Conservation (phyloP, 2,329 filamentous ascomycete genomes). For the Chrysoporthe austroafricana region DNA sequence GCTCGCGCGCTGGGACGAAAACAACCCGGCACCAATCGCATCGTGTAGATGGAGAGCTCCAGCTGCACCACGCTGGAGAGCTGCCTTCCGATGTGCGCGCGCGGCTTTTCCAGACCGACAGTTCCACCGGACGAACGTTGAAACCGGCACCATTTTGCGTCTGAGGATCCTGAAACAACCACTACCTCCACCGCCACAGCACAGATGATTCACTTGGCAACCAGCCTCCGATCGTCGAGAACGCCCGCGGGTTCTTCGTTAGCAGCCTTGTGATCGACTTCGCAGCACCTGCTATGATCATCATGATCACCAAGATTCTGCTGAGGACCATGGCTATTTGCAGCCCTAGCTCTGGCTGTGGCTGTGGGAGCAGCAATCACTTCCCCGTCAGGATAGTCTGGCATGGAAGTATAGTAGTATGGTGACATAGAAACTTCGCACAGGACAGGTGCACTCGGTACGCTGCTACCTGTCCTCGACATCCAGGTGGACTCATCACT, state of each 20-base stretch:
- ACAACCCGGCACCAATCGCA: background rate
- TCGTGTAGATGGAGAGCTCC: too few relatives aligned
- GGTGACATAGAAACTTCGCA: background rate
- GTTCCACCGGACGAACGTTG: conserved; percentile 13
- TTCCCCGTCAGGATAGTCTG: background rate
- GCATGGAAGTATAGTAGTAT: background rate
- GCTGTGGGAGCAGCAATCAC: background rate
- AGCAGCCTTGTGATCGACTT: conserved; percentile 12
- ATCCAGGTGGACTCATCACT: too few relatives aligned
- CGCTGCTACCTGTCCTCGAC: background rate
- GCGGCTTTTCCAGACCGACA: background rate
- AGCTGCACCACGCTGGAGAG: background rate
- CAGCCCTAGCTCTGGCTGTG: background rate
- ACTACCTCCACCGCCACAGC: conserved; percentile 7
- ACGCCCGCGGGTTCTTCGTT: background rate
- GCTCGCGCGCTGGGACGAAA: background rate
- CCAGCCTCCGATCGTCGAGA: background rate
- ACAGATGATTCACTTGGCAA: background rate
- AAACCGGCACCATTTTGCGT: conserved; percentile 21
- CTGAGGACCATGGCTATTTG: too few relatives aligned
- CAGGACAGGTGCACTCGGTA: background rate
- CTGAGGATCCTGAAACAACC: conserved; percentile 28
- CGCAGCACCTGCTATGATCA: background rate
- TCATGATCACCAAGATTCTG: conserved; percentile 10
- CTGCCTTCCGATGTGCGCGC: background rate